Conservation (phyloP, 2,329 filamentous ascomycete genomes). For the Botryosphaeria dothidea region DNA sequence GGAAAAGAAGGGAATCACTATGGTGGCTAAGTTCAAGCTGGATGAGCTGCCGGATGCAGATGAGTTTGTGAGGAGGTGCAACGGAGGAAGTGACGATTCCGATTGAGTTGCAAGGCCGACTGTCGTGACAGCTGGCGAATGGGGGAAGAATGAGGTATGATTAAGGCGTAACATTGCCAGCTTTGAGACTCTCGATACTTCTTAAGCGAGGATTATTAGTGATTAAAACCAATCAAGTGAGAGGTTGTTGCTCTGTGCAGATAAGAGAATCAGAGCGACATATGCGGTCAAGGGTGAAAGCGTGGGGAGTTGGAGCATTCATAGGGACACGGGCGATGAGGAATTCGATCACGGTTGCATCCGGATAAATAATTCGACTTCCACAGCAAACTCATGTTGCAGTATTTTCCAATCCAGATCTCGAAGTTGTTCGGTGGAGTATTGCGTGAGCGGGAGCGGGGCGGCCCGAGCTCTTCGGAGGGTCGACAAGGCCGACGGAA, state of each 20-base stretch:
- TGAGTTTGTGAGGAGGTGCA: background rate
- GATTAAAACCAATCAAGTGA: too few species aligned
- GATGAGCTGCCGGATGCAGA: background rate
- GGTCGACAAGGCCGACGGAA: background rate
- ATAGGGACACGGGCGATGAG: too few species aligned
- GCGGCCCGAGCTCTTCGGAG: conserved; percentile 3
- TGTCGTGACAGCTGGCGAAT: background rate
- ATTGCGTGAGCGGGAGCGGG: background rate
- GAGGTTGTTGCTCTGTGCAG: too few species aligned
- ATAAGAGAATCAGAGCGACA: too few species aligned
- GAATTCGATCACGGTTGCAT: too few species aligned
- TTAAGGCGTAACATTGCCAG: too few species aligned
- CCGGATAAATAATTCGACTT: background rate
- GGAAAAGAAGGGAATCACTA: background rate
- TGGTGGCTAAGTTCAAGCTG: background rate
- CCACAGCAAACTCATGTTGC: background rate
- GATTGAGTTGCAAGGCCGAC: background rate
- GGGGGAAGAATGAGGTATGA: too few species aligned
- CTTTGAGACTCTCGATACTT: too few species aligned
- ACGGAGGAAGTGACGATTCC: background rate
- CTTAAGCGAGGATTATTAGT: too few species aligned
- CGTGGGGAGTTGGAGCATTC: too few species aligned
- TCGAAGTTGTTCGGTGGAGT: background rate
- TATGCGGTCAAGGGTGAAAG: too few species aligned
- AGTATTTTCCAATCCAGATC: too few species aligned